phyloP scores from a whole-genome alignment of 108 stramenopile species.

The Chaetoceros muelleri region DNA sequence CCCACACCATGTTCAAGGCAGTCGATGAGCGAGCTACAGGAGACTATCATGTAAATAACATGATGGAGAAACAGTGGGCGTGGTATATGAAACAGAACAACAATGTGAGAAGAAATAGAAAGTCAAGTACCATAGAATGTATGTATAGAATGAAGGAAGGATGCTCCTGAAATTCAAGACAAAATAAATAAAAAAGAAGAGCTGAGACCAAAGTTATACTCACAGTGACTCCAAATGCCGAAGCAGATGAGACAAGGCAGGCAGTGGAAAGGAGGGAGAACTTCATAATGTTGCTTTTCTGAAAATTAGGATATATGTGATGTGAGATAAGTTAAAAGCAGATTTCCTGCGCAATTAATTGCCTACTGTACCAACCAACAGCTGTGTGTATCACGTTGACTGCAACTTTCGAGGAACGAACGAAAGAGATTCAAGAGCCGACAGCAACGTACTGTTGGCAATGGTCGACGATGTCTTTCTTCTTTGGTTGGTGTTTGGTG shows the following conservation, averaged over 20 bases:
- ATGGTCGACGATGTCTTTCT: no score
- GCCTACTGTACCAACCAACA: no score
- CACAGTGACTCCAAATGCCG: constrained; percentile 53
- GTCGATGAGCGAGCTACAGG: constrained; percentile 26
- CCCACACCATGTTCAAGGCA: constrained; percentile 75
- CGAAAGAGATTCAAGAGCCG: no score
- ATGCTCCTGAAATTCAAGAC: background rate
- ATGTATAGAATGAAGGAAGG: background rate
- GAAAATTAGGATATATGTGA: no score
- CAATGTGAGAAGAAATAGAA: background rate
- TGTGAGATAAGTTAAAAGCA: no score
- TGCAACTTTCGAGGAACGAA: no score
- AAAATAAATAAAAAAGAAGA: no score
- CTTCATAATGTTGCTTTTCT: constrained; percentile 57
- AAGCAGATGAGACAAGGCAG: constrained; percentile 38
- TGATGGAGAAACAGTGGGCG: background rate
- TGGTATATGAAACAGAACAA: background rate
- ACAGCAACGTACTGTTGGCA: no score
- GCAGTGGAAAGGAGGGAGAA: constrained; percentile 46
- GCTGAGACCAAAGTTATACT: no score
- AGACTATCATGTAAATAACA: background rate
- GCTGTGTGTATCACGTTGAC: no score
- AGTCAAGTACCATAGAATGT: background rate
- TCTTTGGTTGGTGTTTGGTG: no score
- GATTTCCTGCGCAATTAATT: no score